Base-by-base conservation (phyloP, 768 basidiomycete species). In the Chiua virens region DNA sequence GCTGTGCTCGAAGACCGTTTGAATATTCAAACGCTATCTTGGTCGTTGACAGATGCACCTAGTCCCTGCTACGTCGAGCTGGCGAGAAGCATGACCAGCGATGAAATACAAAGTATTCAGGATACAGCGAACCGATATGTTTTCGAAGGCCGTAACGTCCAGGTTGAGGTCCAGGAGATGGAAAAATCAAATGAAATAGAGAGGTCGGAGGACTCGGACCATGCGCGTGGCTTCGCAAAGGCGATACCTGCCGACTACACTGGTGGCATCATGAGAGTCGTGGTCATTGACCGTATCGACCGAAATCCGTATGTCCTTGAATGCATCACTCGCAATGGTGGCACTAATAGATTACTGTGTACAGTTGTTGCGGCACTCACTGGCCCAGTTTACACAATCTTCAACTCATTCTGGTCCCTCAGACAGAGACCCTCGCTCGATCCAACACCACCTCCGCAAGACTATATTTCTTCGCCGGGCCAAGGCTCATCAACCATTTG, bases 331-430 rank as follows among this genome's bases (percentile, higher is more conserved):
- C 30, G 21, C 34, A 58, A 35, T 45, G 20, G 47, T 10, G 11
- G 21, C 20, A 47, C 34, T 14, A 15, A 56, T 45, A 23, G 35
- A 25, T 37, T 20, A 36, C 18, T 21, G 20, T 44, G 17, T 59
- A 34, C 53, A 88, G 86, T 47, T 91, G 91, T 68, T 89, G 87
- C 49, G 87, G 89, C 11, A 91, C 92, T 15, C 94, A 97, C 66
- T 77, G 87, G 47, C 88, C 92, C 7, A 83, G 82, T 46, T 77
- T 94, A 43, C 77, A 85, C 55, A 83, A 85, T 59, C 77, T 89
- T 27, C 82, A 89, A 59, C 71, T 90, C 45, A 85, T 89, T 73
- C 68, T 90, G 39, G 66, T 87, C 38, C 83, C 87, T 21, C 77
- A 87, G 63, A 87, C 83, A 9, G 86, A 87, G 50, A 69, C 82